Conservation (phyloP, 2,329 filamentous ascomycete species). For the Alternaria viburni region DNA sequence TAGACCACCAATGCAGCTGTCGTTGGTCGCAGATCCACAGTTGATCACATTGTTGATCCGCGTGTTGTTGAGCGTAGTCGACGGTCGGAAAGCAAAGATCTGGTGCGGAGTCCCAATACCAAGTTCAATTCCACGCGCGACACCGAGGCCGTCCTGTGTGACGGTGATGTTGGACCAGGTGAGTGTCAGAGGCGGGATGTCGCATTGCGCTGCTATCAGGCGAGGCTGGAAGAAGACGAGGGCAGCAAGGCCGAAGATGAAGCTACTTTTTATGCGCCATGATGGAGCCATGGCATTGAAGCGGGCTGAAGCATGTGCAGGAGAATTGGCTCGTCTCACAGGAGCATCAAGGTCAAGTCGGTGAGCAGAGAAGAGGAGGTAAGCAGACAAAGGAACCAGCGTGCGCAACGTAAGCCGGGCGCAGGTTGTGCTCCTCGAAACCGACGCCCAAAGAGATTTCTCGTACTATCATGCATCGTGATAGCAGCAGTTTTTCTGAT, state of each 20-base stretch:
- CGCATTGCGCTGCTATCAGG: slow-evolving; percentile 4
- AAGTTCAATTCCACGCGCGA: slow-evolving; percentile 16
- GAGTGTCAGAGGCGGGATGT: slow-evolving; percentile 10
- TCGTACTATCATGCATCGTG: background rate
- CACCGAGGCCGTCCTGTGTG: slow-evolving; percentile 15
- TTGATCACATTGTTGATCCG: slow-evolving; percentile 13
- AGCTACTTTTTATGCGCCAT: background rate
- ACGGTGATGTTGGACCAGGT: slow-evolving; percentile 15
- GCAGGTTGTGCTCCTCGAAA: background rate
- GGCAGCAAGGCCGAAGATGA: background rate
- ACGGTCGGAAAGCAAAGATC: slow-evolving; percentile 15
- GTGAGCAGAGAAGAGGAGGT: background rate
- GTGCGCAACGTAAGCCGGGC: background rate
- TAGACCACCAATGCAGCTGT: slow-evolving; percentile 9
- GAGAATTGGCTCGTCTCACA: background rate
- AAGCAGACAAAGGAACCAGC: background rate
- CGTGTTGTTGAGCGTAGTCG: slow-evolving; percentile 17
- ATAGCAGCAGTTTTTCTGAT: background rate
- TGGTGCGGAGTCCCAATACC: slow-evolving; percentile 15
- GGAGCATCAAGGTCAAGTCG: background rate
- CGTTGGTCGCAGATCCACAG: slow-evolving; percentile 9
- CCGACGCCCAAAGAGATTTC: background rate
- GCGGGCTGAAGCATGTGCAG: background rate
- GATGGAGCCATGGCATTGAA: background rate
- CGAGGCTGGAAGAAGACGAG: background rate